Evolutionary conservation across 139 green algal species (phyloP).

Genomic region (Pycnococcus provasolii): DNA sequence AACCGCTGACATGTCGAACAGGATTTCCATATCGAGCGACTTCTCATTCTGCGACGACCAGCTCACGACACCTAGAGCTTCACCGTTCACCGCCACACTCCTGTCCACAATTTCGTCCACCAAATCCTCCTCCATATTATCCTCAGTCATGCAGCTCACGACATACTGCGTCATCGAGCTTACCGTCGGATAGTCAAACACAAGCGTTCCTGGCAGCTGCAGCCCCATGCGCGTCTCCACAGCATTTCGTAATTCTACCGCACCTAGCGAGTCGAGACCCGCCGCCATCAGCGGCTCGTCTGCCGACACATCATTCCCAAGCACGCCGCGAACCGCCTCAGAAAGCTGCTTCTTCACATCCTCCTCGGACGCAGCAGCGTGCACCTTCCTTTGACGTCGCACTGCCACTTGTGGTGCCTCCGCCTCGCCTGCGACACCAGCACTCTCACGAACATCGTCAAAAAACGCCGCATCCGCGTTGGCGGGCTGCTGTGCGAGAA

Average conservation of each 20-base stretch:
- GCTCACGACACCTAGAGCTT: no score
- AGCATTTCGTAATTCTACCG: slow-evolving; percentile 24
- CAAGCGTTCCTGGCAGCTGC: slow-evolving; percentile 19
- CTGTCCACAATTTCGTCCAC: slow-evolving; percentile 54
- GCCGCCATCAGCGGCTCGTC: slow-evolving; percentile 28
- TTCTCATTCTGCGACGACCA: no score
- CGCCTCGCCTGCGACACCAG: neutral
- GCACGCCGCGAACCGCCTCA: slow-evolving; percentile 8
- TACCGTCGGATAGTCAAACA: slow-evolving; percentile 31
- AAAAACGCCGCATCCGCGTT: neutral
- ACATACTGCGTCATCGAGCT: neutral
- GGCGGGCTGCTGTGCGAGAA: neutral
- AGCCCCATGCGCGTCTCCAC: slow-evolving; percentile 17
- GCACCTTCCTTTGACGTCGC: neutral
- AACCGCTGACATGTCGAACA: no score
- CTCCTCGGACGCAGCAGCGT: neutral
- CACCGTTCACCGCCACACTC: neutral
- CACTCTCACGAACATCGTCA: neutral
- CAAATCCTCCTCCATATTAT: slow-evolving; percentile 21
- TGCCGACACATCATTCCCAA: slow-evolving; percentile 18
- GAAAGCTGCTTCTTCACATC: neutral
- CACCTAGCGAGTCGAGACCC: slow-evolving; percentile 28
- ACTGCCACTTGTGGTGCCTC: neutral
- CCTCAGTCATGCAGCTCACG: neutral
- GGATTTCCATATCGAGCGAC: no score